Conservation (phyloP, 140 eudicot species). For the Erigeron philadelphicus region DNA sequence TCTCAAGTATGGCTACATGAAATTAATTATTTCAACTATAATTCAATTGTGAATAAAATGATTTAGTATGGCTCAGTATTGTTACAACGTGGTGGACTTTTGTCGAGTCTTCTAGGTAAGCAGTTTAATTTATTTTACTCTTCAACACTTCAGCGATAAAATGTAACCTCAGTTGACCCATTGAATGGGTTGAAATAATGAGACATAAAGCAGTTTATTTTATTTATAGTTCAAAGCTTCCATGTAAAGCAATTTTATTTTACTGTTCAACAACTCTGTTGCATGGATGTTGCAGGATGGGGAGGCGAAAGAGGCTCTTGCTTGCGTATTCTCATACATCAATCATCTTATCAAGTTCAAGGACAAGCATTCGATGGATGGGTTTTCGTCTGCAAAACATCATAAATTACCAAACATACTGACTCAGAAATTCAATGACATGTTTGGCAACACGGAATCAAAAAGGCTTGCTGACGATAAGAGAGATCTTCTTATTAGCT, state of each 20-base stretch:
- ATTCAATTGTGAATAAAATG: not conserved
- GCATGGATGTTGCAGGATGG: conserved; percentile 46
- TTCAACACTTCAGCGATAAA: too few relatives aligned
- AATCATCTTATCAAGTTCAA: conserved; percentile 75
- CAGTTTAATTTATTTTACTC: not conserved
- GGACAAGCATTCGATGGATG: conserved; percentile 61
- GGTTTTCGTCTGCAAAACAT: conserved; percentile 42
- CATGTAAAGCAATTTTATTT: too few relatives aligned
- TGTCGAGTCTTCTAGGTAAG: not conserved
- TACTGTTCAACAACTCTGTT: too few relatives aligned
- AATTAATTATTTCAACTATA: not conserved
- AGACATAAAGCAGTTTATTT: too few relatives aligned
- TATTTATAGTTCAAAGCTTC: too few relatives aligned
- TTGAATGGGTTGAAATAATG: too few relatives aligned
- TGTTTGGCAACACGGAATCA: conserved; percentile 46
- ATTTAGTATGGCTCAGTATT: not conserved
- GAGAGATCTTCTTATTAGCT: conserved; percentile 51
- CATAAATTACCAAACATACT: conserved; percentile 63
- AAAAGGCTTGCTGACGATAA: conserved; percentile 59
- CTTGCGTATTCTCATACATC: conserved; percentile 64
- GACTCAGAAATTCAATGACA: conserved; percentile 40
- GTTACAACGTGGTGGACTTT: not conserved
- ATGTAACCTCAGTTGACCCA: too few relatives aligned
- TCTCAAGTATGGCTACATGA: not conserved
- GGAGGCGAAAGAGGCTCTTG: conserved; percentile 39